phyloP scores from a whole-genome alignment of 177 flowering plant species.

The Vitis hybrid region DNA sequence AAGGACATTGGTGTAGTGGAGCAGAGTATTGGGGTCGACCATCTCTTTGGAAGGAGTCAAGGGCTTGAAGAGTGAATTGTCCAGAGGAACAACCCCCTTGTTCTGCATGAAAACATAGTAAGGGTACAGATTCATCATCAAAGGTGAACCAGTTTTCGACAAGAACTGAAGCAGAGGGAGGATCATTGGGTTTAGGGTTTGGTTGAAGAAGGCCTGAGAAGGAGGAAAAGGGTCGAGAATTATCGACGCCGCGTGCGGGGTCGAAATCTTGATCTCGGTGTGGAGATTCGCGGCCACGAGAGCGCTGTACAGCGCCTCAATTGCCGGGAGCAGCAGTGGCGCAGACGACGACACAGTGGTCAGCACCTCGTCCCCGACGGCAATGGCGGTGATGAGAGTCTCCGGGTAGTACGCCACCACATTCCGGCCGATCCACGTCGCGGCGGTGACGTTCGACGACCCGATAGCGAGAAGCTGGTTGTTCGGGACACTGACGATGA shows the following conservation, averaged over 20 bases:
- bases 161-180: conserved; percentile 66
- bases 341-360: conserved; percentile 73
- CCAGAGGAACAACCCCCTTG: conserved; percentile 87
- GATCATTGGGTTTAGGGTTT: conserved; percentile 48
- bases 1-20: conserved; percentile 88
- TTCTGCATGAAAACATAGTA: conserved; percentile 96
- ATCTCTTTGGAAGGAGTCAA: conserved; percentile 80
- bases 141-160: conserved; percentile 65
- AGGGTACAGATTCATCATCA: conserved; percentile 96
- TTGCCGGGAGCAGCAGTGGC: conserved; percentile 82
- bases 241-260: conserved; percentile 81
- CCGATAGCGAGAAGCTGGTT: conserved; percentile 86
- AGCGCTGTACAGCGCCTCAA: conserved; percentile 72
- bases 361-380: conserved; percentile 95
- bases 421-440: conserved; percentile 73
- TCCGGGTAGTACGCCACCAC: conserved; percentile 72
- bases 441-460: conserved; percentile 84
- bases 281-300: conserved; percentile 75
- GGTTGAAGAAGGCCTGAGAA: conserved; percentile 90
- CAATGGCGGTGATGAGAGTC: conserved; percentile 67
- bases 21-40: conserved; percentile 92
- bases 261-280: conserved; percentile 65
- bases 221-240: conserved; percentile 93
- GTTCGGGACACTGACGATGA: conserved; percentile 79
- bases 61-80: conserved; percentile 75